Evolutionary conservation across 1,139 yeast species (phyloP), one percentile per base, ranked within the genome.

Genomic region (Taiozyma sp.): DNA sequence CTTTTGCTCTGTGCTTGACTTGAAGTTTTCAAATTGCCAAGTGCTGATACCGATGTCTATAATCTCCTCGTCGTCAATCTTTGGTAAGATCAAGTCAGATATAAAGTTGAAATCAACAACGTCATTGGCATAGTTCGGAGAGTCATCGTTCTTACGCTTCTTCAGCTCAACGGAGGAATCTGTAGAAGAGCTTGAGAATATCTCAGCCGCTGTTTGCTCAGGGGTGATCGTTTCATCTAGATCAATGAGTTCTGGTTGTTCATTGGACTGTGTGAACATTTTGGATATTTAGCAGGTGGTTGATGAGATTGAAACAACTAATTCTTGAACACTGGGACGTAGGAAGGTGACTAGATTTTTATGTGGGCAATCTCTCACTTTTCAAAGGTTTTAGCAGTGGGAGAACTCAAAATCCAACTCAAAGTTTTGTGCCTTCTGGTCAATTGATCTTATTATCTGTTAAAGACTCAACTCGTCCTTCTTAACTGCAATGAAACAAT

Each of bases 11-110:
- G 72, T 72, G 44, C 88, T 69, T 3, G 68, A 65, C 45, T 70
- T 65, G 85, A 95, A 87, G 60, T 84, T 81, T 13, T 73, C 71
- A 50, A 93, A 85, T 50, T 79, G 77, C 97, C 98, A 93, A 6
- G 91, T 87, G 63, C 71, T 73, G 11, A 61, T 59, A 1, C 67
- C 72, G 44, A 68, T 72, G 6, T 63, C 67, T 6, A 60, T 53
- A 2, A 69, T 62, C 50, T 69, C 76, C 43, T 70, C 68, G 30
- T 73, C 80, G 19, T 65, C 70, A 30, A 66, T 52, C 3, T 54
- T 50, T 6, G 72, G 72, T 34, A 72, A 56, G 8, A 68, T 53
- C 32, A 65, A 66, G 28, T 64, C 66, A 24, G 46, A 22, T 4
- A 54, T 2, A 42, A 50, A 54, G 19, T 42, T 40, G 44, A 61